Evolutionary conservation across 768 basidiomycete genomes (phyloP).

Genomic region (Lactarius hengduanensis): DNA sequence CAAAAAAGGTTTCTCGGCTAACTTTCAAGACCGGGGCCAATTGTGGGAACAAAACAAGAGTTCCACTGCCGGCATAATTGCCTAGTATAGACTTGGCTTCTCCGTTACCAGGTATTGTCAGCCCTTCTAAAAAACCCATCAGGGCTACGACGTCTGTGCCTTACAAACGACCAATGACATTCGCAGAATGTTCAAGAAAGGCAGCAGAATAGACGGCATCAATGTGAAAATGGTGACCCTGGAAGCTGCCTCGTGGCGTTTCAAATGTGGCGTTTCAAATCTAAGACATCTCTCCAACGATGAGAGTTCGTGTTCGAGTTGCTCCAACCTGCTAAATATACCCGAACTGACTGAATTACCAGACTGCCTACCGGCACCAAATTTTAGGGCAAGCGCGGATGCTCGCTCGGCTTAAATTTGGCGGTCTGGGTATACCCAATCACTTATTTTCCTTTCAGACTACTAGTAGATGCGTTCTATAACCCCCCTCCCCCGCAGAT

Average conservation of each 20-base stretch:
- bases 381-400: background rate
- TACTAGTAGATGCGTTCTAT: background rate
- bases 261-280: background rate
- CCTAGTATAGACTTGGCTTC: background rate
- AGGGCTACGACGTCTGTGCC: background rate
- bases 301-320: background rate
- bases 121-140: background rate
- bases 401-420: background rate
- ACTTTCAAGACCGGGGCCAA: background rate
- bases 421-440: background rate
- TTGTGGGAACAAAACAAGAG: background rate
- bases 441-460: background rate
- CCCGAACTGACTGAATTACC: background rate
- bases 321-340: background rate
- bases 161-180: background rate
- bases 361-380: background rate
- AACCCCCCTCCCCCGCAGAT: background rate
- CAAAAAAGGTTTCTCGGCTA: slow-evolving; percentile 38
- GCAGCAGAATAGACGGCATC: background rate
- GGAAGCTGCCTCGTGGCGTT: background rate
- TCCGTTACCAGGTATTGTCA: background rate
- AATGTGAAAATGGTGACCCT: background rate
- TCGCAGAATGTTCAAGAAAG: background rate
- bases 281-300: background rate
- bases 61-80: slow-evolving; percentile 7